Conservation (phyloP, 2,329 filamentous ascomycete species). For the Aaosphaeria pasadenensis region DNA sequence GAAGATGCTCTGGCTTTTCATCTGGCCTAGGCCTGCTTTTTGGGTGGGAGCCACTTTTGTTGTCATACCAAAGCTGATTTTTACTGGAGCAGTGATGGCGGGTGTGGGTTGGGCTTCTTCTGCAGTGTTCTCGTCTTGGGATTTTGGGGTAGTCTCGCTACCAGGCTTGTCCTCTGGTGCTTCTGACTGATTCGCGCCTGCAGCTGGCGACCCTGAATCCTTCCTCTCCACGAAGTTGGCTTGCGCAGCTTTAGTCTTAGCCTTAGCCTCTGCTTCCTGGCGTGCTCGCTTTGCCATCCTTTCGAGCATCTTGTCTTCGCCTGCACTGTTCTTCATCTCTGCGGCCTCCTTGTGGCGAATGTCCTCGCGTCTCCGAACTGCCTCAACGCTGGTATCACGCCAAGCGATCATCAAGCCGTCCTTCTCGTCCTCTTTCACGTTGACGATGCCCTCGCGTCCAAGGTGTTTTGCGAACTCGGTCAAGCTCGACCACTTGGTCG, state of each 20-base stretch:
- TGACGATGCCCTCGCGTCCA: conserved; percentile 80
- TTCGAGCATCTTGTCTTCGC: conserved; percentile 77
- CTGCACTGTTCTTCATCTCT: conserved; percentile 86
- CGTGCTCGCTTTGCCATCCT: conserved; percentile 80
- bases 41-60: conserved; percentile 21
- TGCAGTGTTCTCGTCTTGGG: conserved; percentile 60
- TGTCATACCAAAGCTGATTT: conserved; percentile 32
- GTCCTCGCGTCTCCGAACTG: conserved; percentile 75
- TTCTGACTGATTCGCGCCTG: conserved; percentile 42
- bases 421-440: conserved; percentile 78
- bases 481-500: conserved; percentile 82
- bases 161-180: conserved; percentile 38
- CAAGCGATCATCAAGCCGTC: conserved; percentile 85
- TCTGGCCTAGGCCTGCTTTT: conserved; percentile 26
- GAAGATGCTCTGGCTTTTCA: conserved; percentile 37
- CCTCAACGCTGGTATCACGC: conserved; percentile 89
- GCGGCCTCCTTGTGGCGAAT: conserved; percentile 79
- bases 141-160: conserved; percentile 59
- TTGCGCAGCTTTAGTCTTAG: conserved; percentile 25
- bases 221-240: conserved; percentile 46
- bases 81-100: conserved; percentile 17
- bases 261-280: conserved; percentile 48
- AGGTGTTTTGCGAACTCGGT: conserved; percentile 88
- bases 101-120: conserved; percentile 36
- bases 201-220: conserved; percentile 36